A percentile compares a stretch with the other conserved stretches of the same genome.
Conservation (phyloP, 495 filamentous ascomycete species). For the Tuber borchii region DNA sequence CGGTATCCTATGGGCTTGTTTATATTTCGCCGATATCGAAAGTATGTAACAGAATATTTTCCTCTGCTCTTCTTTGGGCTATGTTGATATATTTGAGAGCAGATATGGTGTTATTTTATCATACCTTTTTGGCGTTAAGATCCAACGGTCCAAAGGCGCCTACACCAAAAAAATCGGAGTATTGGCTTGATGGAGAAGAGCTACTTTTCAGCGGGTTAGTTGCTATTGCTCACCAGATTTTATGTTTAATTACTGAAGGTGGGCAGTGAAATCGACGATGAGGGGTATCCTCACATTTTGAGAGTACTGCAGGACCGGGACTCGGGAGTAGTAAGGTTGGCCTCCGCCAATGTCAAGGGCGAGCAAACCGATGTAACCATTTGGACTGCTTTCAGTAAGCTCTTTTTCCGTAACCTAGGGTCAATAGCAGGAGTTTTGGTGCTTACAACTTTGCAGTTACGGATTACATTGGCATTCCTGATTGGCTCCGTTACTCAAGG, state of each 20-base stretch:
- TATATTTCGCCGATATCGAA: constrained; percentile 56
- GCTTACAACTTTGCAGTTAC: constrained; percentile 18
- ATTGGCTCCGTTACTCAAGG: constrained; percentile 32
- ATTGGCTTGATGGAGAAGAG: constrained; percentile 51
- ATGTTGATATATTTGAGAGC: constrained; percentile 14
- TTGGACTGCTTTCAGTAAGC: constrained; percentile 40
- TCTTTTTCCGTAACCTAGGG: background rate
- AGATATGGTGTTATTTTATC: constrained; percentile 61
- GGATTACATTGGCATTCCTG: constrained; percentile 29
- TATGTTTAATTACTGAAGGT: constrained; percentile 13
- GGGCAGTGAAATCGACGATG: constrained; percentile 54
- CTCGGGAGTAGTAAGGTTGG: constrained; percentile 48
- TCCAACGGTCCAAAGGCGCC: constrained; percentile 50
- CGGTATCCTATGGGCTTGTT: constrained; percentile 51
- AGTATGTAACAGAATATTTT: constrained; percentile 44
- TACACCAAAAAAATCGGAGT: constrained; percentile 48
- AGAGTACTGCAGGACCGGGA: constrained; percentile 54
- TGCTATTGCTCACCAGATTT: background rate
- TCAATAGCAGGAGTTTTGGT: background rate
- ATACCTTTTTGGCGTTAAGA: constrained; percentile 57
- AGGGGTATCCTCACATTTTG: constrained; percentile 52
- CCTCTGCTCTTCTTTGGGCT: constrained; percentile 1
- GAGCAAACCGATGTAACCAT: constrained; percentile 37
- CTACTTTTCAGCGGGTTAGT: constrained; percentile 52
- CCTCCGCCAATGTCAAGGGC: constrained; percentile 33